A percentile compares a stretch with the other conserved stretches of the same genome.
phyloP scores from a whole-genome alignment of 1,284 basidiomycete species.

The Marasmius sp. region DNA sequence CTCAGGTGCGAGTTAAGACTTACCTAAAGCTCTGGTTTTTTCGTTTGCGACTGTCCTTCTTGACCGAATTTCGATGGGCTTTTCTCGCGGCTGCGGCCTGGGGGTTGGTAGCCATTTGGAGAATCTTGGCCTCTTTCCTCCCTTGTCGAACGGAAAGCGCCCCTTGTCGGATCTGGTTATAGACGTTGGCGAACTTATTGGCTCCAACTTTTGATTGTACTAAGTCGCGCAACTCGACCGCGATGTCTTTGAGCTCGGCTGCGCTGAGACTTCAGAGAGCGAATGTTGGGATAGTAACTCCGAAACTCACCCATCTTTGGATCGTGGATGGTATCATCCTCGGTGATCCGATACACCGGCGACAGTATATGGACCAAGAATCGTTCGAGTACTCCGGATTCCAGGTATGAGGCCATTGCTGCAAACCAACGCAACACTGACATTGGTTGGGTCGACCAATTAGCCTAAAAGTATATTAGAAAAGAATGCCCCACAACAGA shows the following conservation, averaged over 20 bases:
- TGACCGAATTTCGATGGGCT: slow-evolving; percentile 62
- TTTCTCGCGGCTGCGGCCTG: slow-evolving; percentile 78
- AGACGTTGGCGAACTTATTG: slow-evolving; percentile 76
- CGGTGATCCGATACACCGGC: slow-evolving; percentile 84
- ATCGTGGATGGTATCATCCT: slow-evolving; percentile 83
- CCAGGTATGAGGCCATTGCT: slow-evolving; percentile 80
- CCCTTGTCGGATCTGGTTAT: slow-evolving; percentile 78
- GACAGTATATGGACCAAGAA: slow-evolving; percentile 86
- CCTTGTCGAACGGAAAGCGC: slow-evolving; percentile 71
- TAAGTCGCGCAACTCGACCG: slow-evolving; percentile 86
- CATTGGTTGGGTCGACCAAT: slow-evolving; percentile 80
- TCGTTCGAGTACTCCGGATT: slow-evolving; percentile 50
- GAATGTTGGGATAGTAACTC: not conserved
- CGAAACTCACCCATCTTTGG: slow-evolving; percentile 67
- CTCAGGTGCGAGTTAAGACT: slow-evolving; percentile 24
- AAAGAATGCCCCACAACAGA: slow-evolving; percentile 6
- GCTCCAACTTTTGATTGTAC: slow-evolving; percentile 86
- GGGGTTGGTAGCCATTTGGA: slow-evolving; percentile 71
- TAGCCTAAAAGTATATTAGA: slow-evolving; percentile 24
- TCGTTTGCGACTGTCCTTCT: slow-evolving; percentile 83
- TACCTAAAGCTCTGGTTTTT: slow-evolving; percentile 64
- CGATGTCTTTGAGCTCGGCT: slow-evolving; percentile 86
- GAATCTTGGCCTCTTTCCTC: slow-evolving; percentile 64
- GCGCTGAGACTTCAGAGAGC: slow-evolving; percentile 5
- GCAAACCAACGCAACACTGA: slow-evolving; percentile 93